Evolutionary conservation across 2,329 filamentous ascomycete species (phyloP).

Genomic region (Lasiodiplodia hormozganensis): DNA sequence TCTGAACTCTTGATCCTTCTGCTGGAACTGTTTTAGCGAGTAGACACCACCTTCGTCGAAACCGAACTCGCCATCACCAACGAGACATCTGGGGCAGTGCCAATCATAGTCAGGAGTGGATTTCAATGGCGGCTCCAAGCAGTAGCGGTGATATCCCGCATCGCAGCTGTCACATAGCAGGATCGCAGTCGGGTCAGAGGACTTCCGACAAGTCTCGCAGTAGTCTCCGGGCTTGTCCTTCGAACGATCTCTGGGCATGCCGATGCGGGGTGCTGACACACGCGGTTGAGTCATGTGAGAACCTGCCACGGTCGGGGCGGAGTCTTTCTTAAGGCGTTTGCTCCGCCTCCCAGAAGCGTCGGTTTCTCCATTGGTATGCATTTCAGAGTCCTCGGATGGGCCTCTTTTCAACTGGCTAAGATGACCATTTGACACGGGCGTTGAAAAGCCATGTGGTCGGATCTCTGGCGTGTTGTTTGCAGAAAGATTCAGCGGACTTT

Average conservation of each 20-base stretch:
- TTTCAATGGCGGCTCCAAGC: conserved; percentile 85
- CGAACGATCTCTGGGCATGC: conserved; percentile 53
- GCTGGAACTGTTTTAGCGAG: conserved; percentile 93
- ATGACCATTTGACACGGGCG: conserved; percentile 59
- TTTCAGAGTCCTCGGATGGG: conserved; percentile 59
- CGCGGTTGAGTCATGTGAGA: conserved; percentile 97
- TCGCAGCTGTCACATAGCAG: conserved; percentile 92
- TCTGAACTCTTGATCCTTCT: conserved; percentile 95
- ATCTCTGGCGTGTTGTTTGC: conserved; percentile 71
- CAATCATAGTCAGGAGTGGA: conserved; percentile 83
- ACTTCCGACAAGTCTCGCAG: conserved; percentile 86
- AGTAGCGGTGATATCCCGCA: conserved; percentile 83
- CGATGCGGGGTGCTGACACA: conserved; percentile 69
- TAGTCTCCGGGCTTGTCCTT: conserved; percentile 65
- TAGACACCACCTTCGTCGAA: conserved; percentile 97
- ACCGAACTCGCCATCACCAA: conserved; percentile 94
- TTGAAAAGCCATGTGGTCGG: conserved; percentile 56
- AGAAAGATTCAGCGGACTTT: conserved; percentile 67
- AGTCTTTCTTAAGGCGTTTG: conserved; percentile 86
- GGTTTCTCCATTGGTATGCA: conserved; percentile 65
- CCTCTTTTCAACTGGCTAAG: conserved; percentile 77
- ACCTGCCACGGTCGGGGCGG: conserved; percentile 82
- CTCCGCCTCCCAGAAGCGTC: conserved; percentile 71
- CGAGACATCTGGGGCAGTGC: conserved; percentile 94
- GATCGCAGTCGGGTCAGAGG: conserved; percentile 73